A percentile compares a stretch with the other conserved stretches of the same genome.
Conservation (phyloP, 2,329 filamentous ascomycete genomes). For the Pseudogymnoascus sp. region DNA sequence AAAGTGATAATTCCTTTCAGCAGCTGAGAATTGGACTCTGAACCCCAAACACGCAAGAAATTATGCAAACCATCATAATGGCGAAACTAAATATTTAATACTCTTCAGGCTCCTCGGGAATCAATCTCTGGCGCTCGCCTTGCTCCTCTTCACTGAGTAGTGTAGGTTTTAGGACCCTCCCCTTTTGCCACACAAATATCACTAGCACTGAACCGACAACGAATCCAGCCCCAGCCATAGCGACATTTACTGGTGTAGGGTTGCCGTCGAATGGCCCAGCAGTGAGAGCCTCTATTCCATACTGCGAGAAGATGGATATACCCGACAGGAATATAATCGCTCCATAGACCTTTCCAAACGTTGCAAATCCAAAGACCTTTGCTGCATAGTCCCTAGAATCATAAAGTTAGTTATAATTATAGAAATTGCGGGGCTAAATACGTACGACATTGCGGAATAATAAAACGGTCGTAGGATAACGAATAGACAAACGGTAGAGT, state of each 20-base stretch:
- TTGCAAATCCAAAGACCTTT: constrained; percentile 87
- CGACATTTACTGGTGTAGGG: constrained; percentile 69
- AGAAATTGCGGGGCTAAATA: too few species aligned
- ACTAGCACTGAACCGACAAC: constrained; percentile 60
- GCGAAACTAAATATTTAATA: too few species aligned
- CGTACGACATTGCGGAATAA: constrained; percentile 70
- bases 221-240: constrained; percentile 55
- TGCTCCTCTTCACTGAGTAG: not conserved
- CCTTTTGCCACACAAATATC: constrained; percentile 46
- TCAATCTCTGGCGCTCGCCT: constrained; percentile 13
- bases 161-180: constrained; percentile 12
- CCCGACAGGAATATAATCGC: constrained; percentile 81
- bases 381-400: constrained; percentile 61
- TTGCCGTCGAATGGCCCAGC: constrained; percentile 64
- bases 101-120: not conserved
- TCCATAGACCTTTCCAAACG: constrained; percentile 91
- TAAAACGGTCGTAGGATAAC: constrained; percentile 83
- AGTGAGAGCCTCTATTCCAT: constrained; percentile 69
- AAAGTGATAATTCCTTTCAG: too few species aligned
- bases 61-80: too few species aligned
- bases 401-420: too few species aligned
- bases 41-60: too few species aligned
- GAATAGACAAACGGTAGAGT: constrained; percentile 70
- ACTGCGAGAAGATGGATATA: constrained; percentile 76
- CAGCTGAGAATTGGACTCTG: too few species aligned